These are phyloP conservation scores for Lactarius psammicola DNA, from an alignment of 768 basidiomycete species.

Conservation along the genomic window DNA sequence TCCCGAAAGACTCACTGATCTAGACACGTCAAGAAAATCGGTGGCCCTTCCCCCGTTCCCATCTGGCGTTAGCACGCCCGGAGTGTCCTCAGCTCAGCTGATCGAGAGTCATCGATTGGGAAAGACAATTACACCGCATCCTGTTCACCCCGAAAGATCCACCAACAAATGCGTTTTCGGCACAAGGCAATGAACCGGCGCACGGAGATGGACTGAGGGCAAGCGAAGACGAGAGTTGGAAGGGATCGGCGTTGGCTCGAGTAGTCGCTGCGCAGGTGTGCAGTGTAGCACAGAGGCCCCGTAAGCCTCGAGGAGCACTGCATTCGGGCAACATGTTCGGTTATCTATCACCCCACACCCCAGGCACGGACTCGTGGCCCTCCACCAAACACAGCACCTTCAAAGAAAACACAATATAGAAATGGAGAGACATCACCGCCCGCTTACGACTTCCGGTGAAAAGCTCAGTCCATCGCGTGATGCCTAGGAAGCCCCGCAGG, in stretches of 20 bases:
- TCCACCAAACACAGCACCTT: constrained; percentile 19
- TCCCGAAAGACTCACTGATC: constrained; percentile 17
- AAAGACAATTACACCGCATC: constrained; percentile 9
- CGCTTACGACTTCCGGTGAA: neutral
- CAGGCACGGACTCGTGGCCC: constrained; percentile 12
- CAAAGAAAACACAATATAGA: constrained; percentile 5
- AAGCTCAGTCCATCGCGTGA: constrained; percentile 1
- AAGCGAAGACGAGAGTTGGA: neutral
- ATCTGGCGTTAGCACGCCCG: constrained; percentile 21
- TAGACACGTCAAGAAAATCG: neutral
- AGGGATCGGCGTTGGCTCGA: neutral
- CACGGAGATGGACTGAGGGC: neutral
- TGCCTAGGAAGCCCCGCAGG: neutral
- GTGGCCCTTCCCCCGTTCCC: constrained; percentile 6
- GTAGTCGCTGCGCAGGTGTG: neutral
- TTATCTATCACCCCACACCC: constrained; percentile 7
- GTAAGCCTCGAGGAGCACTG: constrained; percentile 21
- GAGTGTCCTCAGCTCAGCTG: neutral
- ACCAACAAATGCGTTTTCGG: neutral
- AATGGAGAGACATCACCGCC: neutral
- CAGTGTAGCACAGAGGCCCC: neutral
- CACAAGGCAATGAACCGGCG: neutral
- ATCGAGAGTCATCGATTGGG: constrained; percentile 7
- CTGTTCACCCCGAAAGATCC: neutral
- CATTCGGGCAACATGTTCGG: constrained; percentile 23